phyloP scores from a whole-genome alignment of 352 stramenopile genomes.

The Phytophthora pluvialis region DNA sequence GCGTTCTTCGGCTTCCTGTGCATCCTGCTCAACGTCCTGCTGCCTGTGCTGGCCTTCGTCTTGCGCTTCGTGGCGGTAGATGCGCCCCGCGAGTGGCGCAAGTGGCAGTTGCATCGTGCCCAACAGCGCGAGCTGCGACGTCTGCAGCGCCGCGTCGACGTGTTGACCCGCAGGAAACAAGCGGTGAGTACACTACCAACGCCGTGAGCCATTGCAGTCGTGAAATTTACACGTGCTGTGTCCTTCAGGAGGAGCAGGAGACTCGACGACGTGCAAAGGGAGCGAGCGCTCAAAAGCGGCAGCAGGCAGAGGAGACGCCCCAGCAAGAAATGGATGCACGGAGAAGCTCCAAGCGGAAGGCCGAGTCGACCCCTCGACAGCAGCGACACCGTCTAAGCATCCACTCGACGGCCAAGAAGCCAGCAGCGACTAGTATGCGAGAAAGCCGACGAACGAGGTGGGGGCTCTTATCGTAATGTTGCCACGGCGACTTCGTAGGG shows the following conservation, averaged over 20 bases:
- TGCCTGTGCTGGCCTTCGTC: slow-evolving; percentile 38
- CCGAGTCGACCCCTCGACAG: slow-evolving; percentile 1
- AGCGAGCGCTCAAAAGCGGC: slow-evolving; percentile 25
- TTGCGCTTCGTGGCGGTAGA: slow-evolving; percentile 41
- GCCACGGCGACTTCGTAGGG: background rate
- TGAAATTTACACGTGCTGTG: background rate
- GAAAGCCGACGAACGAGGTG: slow-evolving; percentile 21
- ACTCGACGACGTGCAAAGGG: slow-evolving; percentile 12
- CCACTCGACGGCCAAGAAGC: slow-evolving; percentile 46
- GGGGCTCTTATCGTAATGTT: slow-evolving; percentile 3
- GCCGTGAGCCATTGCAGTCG: background rate
- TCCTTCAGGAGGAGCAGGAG: slow-evolving; percentile 36
- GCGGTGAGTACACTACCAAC: slow-evolving; percentile 12
- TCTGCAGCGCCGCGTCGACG: slow-evolving; percentile 44
- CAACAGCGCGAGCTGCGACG: slow-evolving; percentile 49
- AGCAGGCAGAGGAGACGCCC: slow-evolving; percentile 8
- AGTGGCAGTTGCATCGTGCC: slow-evolving; percentile 42
- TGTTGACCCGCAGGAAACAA: slow-evolving; percentile 31
- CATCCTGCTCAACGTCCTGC: slow-evolving; percentile 48
- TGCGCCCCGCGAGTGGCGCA: slow-evolving; percentile 41
- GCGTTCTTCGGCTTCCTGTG: slow-evolving; percentile 58
- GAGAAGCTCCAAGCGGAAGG: slow-evolving; percentile 1
- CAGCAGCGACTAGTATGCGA: slow-evolving; percentile 11
- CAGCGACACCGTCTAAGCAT: slow-evolving; percentile 46
- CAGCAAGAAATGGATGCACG: background rate